Percentiles rank a stretch among this genome's conserved stretches.
These are phyloP conservation scores for Penicillium sp. DNA, from an alignment of 2,329 filamentous ascomycete genomes.

Conservation along the genomic window DNA sequence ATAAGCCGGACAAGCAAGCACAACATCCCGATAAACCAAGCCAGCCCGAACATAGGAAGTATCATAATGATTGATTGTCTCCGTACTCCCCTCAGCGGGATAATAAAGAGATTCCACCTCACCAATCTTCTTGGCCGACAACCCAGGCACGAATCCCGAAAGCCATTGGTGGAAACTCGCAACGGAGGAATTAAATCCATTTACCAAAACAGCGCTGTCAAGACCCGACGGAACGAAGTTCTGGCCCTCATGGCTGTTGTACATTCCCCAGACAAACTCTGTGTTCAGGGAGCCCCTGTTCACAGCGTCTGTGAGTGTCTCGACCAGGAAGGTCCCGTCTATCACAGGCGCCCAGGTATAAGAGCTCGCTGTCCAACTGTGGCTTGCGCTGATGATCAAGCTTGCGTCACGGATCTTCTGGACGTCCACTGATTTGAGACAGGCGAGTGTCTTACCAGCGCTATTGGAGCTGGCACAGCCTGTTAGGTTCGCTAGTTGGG, in stretches of 20 bases:
- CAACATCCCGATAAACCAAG: conserved; percentile 57
- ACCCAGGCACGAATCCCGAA: conserved; percentile 51
- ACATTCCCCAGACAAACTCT: conserved; percentile 53
- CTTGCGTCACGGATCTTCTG: conserved; percentile 55
- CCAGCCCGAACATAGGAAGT: conserved; percentile 54
- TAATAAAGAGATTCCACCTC: conserved; percentile 47
- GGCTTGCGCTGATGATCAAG: conserved; percentile 48
- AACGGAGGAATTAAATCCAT: conserved; percentile 51
- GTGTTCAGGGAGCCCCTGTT: conserved; percentile 43
- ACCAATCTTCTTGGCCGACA: conserved; percentile 43
- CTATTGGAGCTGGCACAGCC: conserved; percentile 43
- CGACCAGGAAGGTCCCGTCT: conserved; percentile 53
- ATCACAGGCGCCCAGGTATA: conserved; percentile 63
- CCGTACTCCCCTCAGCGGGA: conserved; percentile 48
- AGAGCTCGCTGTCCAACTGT: conserved; percentile 55
- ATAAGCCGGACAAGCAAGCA: conserved; percentile 59
- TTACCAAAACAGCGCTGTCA: conserved; percentile 29
- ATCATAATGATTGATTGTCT: conserved; percentile 50
- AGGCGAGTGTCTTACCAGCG: conserved; percentile 47
- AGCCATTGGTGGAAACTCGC: conserved; percentile 56
- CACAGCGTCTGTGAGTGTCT: conserved; percentile 48
- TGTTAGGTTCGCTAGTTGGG: conserved; percentile 46
- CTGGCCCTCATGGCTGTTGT: conserved; percentile 63
- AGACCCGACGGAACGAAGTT: conserved; percentile 58
- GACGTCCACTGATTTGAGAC: conserved; percentile 55